Percentiles rank a stretch among this genome's conserved stretches.
Conservation (phyloP, 2,329 filamentous ascomycete genomes). For the Blastomyces silverae region DNA sequence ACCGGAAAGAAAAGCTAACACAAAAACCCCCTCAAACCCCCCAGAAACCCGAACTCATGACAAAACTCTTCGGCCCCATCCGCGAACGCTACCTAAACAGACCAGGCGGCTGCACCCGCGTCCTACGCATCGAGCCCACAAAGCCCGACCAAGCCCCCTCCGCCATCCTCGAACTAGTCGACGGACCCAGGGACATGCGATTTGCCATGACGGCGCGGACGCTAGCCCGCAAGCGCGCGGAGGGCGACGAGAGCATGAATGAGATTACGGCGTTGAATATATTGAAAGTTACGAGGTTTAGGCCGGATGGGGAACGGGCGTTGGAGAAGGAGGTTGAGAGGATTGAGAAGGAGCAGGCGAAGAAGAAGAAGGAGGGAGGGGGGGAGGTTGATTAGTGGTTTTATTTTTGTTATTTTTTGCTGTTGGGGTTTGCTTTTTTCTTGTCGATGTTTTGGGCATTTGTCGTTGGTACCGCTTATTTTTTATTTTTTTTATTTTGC, state of each 20-base stretch:
- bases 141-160: constrained; percentile 82
- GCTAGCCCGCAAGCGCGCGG: constrained; percentile 55
- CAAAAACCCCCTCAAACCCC: neutral
- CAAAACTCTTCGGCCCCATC: constrained; percentile 82
- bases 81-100: constrained; percentile 69
- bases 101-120: constrained; percentile 89
- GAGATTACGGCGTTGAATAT: constrained; percentile 72
- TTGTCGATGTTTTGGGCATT: neutral
- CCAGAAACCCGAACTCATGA: constrained; percentile 48
- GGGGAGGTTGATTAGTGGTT: constrained; percentile 17
- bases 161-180: constrained; percentile 89
- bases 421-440: neutral
- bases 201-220: constrained; percentile 90
- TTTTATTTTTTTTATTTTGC: neutral
- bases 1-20: neutral
- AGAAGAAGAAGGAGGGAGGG: constrained; percentile 31
- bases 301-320: constrained; percentile 57
- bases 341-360: constrained; percentile 38
- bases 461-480: neutral
- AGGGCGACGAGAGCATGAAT: constrained; percentile 54
- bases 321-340: constrained; percentile 56
- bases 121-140: constrained; percentile 83
- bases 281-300: constrained; percentile 71
- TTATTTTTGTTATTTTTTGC: neutral
- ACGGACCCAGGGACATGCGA: constrained; percentile 86